A percentile compares a stretch with the other conserved stretches of the same genome.
Evolutionary conservation across 495 filamentous ascomycete genomes (phyloP).

Genomic region (Lasiosphaeriaceae sp.): DNA sequence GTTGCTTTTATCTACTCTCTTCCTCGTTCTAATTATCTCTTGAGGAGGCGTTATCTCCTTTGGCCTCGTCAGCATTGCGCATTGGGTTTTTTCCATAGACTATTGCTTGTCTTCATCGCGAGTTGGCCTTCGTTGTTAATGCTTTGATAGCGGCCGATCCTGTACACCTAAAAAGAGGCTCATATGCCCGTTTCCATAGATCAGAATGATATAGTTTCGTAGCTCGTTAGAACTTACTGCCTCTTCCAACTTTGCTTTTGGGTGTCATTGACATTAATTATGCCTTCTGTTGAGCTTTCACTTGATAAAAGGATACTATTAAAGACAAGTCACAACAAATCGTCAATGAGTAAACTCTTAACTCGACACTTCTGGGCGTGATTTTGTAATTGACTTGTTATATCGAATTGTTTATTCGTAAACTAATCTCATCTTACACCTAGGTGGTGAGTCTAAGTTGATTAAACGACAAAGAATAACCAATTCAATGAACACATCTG

Average conservation of each 20-base stretch:
- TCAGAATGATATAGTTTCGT: constrained; percentile 2
- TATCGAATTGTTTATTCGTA: too few relatives aligned
- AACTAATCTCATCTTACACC: too few relatives aligned
- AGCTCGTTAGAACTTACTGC: background rate
- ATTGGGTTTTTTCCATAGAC: background rate
- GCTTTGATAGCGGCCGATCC: background rate
- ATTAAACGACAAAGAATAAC: too few relatives aligned
- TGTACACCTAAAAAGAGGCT: constrained; percentile 4
- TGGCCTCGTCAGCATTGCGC: background rate
- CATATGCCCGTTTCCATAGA: background rate
- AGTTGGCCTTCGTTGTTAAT: background rate
- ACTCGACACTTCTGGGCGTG: too few relatives aligned
- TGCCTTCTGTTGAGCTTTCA: background rate
- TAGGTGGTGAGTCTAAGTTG: too few relatives aligned
- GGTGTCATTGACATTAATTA: background rate
- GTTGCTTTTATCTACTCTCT: background rate
- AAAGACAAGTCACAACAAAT: too few relatives aligned
- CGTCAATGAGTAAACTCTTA: too few relatives aligned
- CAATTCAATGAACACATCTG: too few relatives aligned
- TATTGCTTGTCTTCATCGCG: background rate
- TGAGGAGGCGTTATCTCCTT: background rate
- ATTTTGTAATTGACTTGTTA: too few relatives aligned
- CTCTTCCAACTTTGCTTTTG: background rate
- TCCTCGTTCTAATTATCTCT: background rate
- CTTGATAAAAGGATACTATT: too few relatives aligned